Percentiles rank a stretch among this genome's conserved stretches.
Conservation (phyloP, 202 grass and related monocot genomes). For the Elaeis oleifera region DNA sequence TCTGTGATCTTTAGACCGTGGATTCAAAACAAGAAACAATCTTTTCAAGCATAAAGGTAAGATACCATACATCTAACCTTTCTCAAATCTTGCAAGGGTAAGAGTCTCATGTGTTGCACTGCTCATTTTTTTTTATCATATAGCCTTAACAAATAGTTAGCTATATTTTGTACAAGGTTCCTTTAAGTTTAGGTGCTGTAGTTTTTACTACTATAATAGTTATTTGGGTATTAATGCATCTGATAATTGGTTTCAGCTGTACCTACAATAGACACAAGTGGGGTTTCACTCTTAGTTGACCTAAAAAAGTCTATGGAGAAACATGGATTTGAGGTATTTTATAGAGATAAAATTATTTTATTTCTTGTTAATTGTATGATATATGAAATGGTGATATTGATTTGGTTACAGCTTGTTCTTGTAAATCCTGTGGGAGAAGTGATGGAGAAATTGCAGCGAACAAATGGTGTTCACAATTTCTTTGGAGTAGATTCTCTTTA, state of each 20-base stretch:
- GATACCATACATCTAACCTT: too few species aligned
- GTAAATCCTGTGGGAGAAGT: constrained; percentile 89
- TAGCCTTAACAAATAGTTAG: too few species aligned
- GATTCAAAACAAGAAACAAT: too few species aligned
- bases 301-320: constrained; percentile 69
- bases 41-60: too few species aligned
- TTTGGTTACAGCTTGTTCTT: constrained; percentile 50
- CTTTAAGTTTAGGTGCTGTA: too few species aligned
- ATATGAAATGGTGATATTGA: background rate
- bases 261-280: constrained; percentile 69
- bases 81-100: too few species aligned
- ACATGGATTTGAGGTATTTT: constrained; percentile 48
- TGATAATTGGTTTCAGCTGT: constrained; percentile 39
- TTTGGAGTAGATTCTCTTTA: constrained; percentile 52
- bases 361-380: background rate
- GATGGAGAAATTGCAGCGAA: constrained; percentile 94
- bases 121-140: too few species aligned
- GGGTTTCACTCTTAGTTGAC: constrained; percentile 70
- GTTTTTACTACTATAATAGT: too few species aligned
- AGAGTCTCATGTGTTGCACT: too few species aligned
- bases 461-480: constrained; percentile 43
- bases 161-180: too few species aligned
- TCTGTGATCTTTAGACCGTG: too few species aligned
- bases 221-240: background rate
- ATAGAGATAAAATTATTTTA: constrained; percentile 1